Evolutionary conservation across 2,329 filamentous ascomycete species (phyloP), one percentile per base, ranked within the genome.

Genomic region (Gyromitra esculenta): DNA sequence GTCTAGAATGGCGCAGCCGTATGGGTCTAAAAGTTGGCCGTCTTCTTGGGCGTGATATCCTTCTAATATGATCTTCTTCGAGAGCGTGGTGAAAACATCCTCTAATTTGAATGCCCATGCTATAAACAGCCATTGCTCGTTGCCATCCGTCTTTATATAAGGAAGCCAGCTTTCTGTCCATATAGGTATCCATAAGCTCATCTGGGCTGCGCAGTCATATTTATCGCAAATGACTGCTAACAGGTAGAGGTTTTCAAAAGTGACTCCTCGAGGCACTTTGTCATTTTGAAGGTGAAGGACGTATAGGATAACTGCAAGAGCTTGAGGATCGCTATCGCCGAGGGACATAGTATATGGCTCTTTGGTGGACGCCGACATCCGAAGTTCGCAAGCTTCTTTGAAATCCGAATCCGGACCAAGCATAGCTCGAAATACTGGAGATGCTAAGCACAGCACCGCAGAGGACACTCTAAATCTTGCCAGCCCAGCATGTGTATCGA

Each of bases 151-250:
- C 7, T 2, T 5, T 8, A 15, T 7, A 3, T 18, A 8, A 18
- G 0, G 0, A n/a, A 18, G 13, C 21, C 37, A 62, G 5, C 31
- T 54, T 11, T 15, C 8, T 50, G 45, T 64, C 72, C 72, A 75
- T 35, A 69, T 63, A 11, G 48, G 21, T 11, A 74, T 21, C 71
- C 71, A 74, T 35, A 56, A 35, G 0, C 41, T 31, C 8, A 69
- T 37, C 1, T 64, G 57, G 1, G 41, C 37, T 25, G 57, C 65
- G 39, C 64, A 75, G 21, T 75, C 72, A 15, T 75, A 75, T 31
- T 70, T 75, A 39, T 75, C 65, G 8, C 71, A 74, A 35, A 74
- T 62, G 1, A 74, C 25, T 5, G 71, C 71, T 2, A 74, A 56
- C 25, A 63, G n/a, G 41, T 68, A 74, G 6, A 74, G 37, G 1